Evolutionary conservation across 2,329 filamentous ascomycete species (phyloP).

Genomic region (Coniella vitis): DNA sequence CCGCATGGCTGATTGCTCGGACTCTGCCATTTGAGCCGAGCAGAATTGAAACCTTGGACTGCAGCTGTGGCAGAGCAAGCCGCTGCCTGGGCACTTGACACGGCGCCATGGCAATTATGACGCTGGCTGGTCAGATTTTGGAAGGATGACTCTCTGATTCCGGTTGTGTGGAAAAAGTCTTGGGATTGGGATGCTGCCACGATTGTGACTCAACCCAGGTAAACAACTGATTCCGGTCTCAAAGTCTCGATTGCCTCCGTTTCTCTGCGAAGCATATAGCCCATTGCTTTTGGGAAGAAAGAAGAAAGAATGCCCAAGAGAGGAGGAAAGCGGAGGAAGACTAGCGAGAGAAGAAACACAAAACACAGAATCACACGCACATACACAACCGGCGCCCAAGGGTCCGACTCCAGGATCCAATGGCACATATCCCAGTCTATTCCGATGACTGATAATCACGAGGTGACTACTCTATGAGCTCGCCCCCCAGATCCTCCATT

Average conservation of each 20-base stretch:
- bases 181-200: no score
- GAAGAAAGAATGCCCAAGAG: neutral
- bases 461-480: neutral
- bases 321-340: neutral
- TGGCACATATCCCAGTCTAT: neutral
- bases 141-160: neutral
- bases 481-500: neutral
- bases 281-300: neutral
- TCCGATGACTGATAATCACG: slow-evolving; percentile 3
- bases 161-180: no score
- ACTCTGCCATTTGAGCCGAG: no score
- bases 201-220: no score
- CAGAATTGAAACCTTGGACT: neutral
- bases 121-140: neutral
- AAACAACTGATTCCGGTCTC: no score
- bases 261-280: no score
- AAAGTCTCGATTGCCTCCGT: no score
- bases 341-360: no score
- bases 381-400: no score
- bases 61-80: neutral
- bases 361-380: no score
- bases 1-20: no score
- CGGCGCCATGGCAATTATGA: neutral
- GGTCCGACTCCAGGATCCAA: neutral
- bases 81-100: neutral